Evolutionary conservation across 441 rosid genomes (phyloP).

Genomic region (Rhodomyrtus psidioides): DNA sequence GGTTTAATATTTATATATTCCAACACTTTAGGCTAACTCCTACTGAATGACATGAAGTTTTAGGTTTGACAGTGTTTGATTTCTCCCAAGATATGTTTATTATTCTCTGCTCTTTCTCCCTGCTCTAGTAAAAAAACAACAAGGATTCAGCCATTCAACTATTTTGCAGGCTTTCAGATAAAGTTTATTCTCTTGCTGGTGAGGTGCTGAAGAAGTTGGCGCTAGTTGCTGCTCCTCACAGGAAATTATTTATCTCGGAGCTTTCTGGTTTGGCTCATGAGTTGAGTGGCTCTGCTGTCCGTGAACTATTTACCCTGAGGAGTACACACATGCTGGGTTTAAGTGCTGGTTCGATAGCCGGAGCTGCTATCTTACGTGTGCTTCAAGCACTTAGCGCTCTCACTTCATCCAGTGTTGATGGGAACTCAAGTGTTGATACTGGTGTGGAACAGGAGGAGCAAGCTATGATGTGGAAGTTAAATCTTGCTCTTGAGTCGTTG

Average conservation of each 20-base stretch:
- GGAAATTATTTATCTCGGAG: constrained; percentile 58
- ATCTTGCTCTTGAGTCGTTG: constrained; percentile 72
- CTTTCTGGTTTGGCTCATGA: constrained; percentile 75
- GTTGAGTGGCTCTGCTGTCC: constrained; percentile 72
- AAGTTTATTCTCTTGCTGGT: constrained; percentile 68
- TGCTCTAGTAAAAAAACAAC: neutral
- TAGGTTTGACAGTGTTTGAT: neutral
- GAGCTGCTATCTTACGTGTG: constrained; percentile 86
- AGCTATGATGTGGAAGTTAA: constrained; percentile 61
- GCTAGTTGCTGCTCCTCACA: constrained; percentile 50
- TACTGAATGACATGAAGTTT: neutral
- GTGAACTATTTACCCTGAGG: constrained; percentile 69
- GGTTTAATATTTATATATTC: no score
- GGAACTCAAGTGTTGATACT: constrained; percentile 21
- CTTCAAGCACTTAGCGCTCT: constrained; percentile 81
- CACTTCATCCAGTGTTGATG: constrained; percentile 30
- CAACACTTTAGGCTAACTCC: neutral
- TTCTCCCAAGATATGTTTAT: neutral
- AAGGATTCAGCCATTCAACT: constrained; percentile 9
- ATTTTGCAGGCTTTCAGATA: constrained; percentile 74
- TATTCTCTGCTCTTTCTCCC: neutral
- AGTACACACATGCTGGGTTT: constrained; percentile 76
- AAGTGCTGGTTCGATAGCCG: constrained; percentile 91
- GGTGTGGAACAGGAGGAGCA: constrained; percentile 68
- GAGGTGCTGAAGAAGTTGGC: constrained; percentile 88